Conservation (phyloP, 768 basidiomycete species). For the Mycena floridula region DNA sequence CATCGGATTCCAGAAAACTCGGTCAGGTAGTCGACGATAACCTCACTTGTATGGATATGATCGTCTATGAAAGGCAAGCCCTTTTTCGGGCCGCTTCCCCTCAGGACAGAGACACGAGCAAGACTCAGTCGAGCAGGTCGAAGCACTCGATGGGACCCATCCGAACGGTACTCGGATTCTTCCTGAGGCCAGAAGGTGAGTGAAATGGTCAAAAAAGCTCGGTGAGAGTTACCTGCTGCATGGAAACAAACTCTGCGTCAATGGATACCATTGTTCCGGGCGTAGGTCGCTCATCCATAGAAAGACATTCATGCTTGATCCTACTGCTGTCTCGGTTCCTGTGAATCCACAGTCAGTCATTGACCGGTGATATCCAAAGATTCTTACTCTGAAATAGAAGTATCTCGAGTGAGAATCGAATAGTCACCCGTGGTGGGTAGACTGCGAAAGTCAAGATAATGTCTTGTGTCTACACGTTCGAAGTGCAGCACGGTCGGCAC, state of each 20-base stretch:
- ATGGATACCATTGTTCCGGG: constrained; percentile 90
- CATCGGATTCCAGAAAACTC: constrained; percentile 96
- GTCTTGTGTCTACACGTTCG: constrained; percentile 62
- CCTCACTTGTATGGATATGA: constrained; percentile 94
- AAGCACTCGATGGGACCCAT: constrained; percentile 89
- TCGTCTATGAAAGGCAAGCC: constrained; percentile 96
- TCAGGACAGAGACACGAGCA: constrained; percentile 89
- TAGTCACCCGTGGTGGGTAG: constrained; percentile 67
- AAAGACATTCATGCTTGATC: constrained; percentile 76
- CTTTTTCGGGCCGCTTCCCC: constrained; percentile 76
- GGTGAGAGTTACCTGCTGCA: constrained; percentile 68
- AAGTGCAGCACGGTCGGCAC: constrained; percentile 88
- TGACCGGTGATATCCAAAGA: not conserved
- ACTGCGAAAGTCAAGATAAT: constrained; percentile 53
- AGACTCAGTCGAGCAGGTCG: constrained; percentile 88
- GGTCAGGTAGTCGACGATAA: constrained; percentile 93
- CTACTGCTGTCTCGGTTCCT: constrained; percentile 71
- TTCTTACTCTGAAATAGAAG: constrained; percentile 65
- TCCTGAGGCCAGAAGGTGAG: too few relatives aligned
- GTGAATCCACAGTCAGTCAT: constrained; percentile 1
- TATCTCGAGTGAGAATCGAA: constrained; percentile 76
- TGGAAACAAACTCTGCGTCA: constrained; percentile 95
- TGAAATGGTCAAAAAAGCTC: too few relatives aligned
- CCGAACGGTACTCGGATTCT: constrained; percentile 91
- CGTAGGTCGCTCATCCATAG: constrained; percentile 69